Evolutionary conservation across 345 rosid genomes (phyloP), one percentile per base, ranked within the genome.

Genomic region (Heritiera fomes): DNA sequence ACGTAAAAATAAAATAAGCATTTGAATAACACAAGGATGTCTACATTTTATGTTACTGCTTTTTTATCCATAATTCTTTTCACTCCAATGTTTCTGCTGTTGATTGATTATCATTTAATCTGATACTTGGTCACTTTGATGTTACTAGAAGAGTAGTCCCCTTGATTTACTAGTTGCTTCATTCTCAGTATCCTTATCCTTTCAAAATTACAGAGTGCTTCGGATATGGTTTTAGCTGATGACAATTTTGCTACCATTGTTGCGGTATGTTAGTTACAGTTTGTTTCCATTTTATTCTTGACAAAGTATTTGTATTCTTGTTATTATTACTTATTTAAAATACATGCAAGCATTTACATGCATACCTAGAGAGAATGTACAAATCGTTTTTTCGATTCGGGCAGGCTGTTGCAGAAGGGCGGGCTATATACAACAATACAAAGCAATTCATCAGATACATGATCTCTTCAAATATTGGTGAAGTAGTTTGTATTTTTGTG

Each of bases 221-320:
- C 99, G 63, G 99, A 96, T 89, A 96, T 96, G 99, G 98, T 96
- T 86, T 87, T 96, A 90, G 99, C 98, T 20, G 99, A 96, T 79
- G 99, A 96, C 83, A 96, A 96, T 84, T 96, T 96, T 83, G 97
- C 99, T 81, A 90, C 99, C 30, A 92, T 96, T 76, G 97, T 96
- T 71, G 98, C 95, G 90, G 99, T 96, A 89, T 61, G 84, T 50
- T 77, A 71, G n/a, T 45, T 75, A 62, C 76, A 78, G 30, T 73
- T 80, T 38, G 49, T 41, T 79, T 77, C 64, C 7, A n/a, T 46
- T 20, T 71, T 20, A 56, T 53, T 75, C 63, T 60, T 76, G 67
- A 28, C 17, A 49, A 1, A 34, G 38, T 50, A n/a, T 43, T 28
- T 66, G 60, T 66, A 47, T 80, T 45, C 77, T 15, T 71, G 2